phyloP scores from a whole-genome alignment of 306 rosid genomes.

The Prunus fruticosa region DNA sequence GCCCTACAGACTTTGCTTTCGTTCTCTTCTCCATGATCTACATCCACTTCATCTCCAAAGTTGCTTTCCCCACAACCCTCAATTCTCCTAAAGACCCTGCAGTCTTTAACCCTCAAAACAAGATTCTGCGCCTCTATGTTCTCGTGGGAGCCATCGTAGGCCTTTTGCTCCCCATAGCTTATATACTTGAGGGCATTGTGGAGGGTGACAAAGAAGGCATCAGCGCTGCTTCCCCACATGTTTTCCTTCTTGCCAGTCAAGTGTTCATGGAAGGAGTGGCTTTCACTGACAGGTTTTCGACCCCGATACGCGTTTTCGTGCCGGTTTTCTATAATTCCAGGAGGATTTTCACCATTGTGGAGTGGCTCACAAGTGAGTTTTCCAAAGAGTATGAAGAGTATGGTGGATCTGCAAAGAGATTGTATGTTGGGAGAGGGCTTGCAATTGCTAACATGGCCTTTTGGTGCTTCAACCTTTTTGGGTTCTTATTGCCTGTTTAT shows the following conservation, averaged over 20 bases:
- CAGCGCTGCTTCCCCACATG: conserved; percentile 82
- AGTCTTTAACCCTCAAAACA: conserved; percentile 46
- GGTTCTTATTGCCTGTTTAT: conserved; percentile 84
- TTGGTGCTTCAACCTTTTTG: conserved; percentile 91
- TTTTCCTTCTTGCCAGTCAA: conserved; percentile 78
- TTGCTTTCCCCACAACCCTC: conserved; percentile 55
- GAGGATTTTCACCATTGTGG: conserved; percentile 66
- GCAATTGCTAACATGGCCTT: conserved; percentile 81
- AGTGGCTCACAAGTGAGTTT: conserved; percentile 77
- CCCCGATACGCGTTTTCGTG: conserved; percentile 73
- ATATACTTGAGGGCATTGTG: conserved; percentile 63
- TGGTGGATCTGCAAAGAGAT: conserved; percentile 51
- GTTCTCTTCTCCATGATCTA: conserved; percentile 54
- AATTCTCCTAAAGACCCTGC: conserved; percentile 32
- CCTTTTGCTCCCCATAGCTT: conserved; percentile 64
- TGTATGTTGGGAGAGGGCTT: conserved; percentile 59
- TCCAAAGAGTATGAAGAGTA: conserved; percentile 36
- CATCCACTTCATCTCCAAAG: conserved; percentile 58
- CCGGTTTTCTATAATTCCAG: conserved; percentile 73
- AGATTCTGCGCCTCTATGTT: conserved; percentile 55
- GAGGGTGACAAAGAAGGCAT: conserved; percentile 80
- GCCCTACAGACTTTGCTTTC: conserved; percentile 59
- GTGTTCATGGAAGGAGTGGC: conserved; percentile 87
- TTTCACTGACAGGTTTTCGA: conserved; percentile 45
- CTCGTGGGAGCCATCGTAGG: conserved; percentile 54